Percentiles rank a stretch among this genome's conserved stretches.
These are phyloP conservation scores for Gossypium sturtianum DNA, from an alignment of 345 rosid genomes.

Conservation along the genomic window DNA sequence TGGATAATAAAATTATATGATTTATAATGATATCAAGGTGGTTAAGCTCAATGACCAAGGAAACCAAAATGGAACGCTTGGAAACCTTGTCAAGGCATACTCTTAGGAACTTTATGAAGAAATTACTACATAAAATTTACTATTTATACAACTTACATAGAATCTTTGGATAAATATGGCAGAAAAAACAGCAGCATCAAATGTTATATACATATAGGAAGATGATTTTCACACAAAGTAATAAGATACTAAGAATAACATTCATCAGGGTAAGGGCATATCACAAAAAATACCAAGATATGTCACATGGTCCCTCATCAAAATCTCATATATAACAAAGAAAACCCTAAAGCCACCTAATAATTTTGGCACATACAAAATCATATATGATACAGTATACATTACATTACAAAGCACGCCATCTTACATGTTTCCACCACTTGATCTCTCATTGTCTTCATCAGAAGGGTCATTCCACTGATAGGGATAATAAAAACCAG, in stretches of 20 bases:
- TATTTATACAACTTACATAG: not conserved
- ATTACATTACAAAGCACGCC: not conserved
- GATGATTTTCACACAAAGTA: not conserved
- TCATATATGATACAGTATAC: not conserved
- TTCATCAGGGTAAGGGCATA: slow-evolving; percentile 9
- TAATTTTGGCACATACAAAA: slow-evolving; percentile 10
- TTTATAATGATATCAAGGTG: not conserved
- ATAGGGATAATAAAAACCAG: slow-evolving; percentile 23
- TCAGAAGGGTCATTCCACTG: slow-evolving; percentile 18
- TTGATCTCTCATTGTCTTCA: slow-evolving; percentile 17
- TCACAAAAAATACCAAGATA: not conserved
- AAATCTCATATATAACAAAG: not conserved
- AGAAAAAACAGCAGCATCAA: not conserved
- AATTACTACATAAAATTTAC: not conserved
- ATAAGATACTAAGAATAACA: not conserved
- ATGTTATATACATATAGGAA: not conserved
- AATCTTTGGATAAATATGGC: not conserved
- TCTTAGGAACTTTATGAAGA: not conserved
- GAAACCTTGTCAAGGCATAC: not conserved
- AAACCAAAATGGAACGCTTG: not conserved
- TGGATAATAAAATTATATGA: too few relatives aligned
- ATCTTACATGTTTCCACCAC: slow-evolving; percentile 22
- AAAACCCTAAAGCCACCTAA: slow-evolving; percentile 22
- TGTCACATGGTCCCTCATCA: not conserved
- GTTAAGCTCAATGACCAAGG: not conserved